phyloP scores from a whole-genome alignment of 345 rosid genomes.

The Brassica rapa region DNA sequence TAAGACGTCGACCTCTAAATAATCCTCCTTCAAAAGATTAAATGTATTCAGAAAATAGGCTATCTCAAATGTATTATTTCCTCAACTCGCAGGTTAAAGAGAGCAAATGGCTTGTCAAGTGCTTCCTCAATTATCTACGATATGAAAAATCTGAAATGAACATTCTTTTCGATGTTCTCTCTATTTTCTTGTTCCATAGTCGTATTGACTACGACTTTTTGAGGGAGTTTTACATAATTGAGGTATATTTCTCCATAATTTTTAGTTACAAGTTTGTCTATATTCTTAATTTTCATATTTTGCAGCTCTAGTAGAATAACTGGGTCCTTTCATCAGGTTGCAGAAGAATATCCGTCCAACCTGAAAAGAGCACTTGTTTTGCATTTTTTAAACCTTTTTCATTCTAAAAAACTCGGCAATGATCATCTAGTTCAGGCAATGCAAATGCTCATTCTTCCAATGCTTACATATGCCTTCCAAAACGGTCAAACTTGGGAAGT shows the following conservation, averaged over 20 bases:
- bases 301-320: slow-evolving; percentile 26
- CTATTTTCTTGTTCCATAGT: slow-evolving; percentile 82
- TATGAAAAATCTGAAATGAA: slow-evolving; percentile 78
- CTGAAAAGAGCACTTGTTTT: slow-evolving; percentile 76
- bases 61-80: slow-evolving; percentile 8
- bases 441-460: slow-evolving; percentile 99
- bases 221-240: slow-evolving; percentile 91
- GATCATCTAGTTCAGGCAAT: slow-evolving; percentile 87
- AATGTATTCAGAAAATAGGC: slow-evolving; percentile 21
- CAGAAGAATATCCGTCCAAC: slow-evolving; percentile 82
- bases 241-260: slow-evolving; percentile 54
- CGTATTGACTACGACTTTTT: slow-evolving; percentile 94
- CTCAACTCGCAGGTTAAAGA: slow-evolving; percentile 61
- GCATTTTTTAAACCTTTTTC: slow-evolving; percentile 86
- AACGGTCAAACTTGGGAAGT: slow-evolving; percentile 92
- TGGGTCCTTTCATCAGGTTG: slow-evolving; percentile 59
- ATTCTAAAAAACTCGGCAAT: slow-evolving; percentile 80
- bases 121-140: slow-evolving; percentile 87
- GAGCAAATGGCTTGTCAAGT: slow-evolving; percentile 82
- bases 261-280: slow-evolving; percentile 10
- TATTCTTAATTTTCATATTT: slow-evolving; percentile 16
- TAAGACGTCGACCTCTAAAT: background rate
- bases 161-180: slow-evolving; percentile 85
- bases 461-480: slow-evolving; percentile 93
- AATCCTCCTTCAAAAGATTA: slow-evolving; percentile 2